phyloP scores from a whole-genome alignment of 2,329 filamentous ascomycete genomes.

The Talaromyces sp. region DNA sequence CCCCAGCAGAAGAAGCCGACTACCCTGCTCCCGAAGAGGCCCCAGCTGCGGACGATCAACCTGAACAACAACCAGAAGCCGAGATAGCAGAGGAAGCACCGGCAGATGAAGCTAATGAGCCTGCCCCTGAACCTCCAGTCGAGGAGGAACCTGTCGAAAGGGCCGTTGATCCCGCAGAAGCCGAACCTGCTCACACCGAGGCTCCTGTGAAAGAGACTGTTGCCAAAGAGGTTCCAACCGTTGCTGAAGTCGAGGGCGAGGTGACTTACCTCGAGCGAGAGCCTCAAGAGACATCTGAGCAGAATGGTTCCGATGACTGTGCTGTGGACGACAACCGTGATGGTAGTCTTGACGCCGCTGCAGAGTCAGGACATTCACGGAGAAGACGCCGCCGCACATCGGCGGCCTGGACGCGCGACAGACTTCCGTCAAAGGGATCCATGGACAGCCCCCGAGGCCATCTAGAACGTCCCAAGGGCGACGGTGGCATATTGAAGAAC shows the following conservation, averaged over 20 bases:
- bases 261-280: slow-evolving; percentile 3
- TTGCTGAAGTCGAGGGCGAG: slow-evolving; percentile 11
- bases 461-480: slow-evolving; percentile 29
- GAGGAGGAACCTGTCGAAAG: slow-evolving; percentile 9
- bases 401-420: slow-evolving; percentile 24
- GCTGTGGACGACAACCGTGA: slow-evolving; percentile 13
- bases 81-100: slow-evolving; percentile 13
- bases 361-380: slow-evolving; percentile 16
- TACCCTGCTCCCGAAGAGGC: slow-evolving; percentile 13
- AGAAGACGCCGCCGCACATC: slow-evolving; percentile 27
- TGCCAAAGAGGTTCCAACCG: slow-evolving; percentile 5
- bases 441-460: slow-evolving; percentile 14
- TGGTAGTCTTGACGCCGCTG: slow-evolving; percentile 4
- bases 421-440: slow-evolving; percentile 32
- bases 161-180: neutral
- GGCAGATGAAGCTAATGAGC: slow-evolving; percentile 10
- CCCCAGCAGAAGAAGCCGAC: slow-evolving; percentile 14
- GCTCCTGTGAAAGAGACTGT: slow-evolving; percentile 13
- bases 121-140: slow-evolving; percentile 13
- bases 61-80: slow-evolving; percentile 9
- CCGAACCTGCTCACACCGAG: slow-evolving; percentile 9
- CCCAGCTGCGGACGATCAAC: slow-evolving; percentile 13
- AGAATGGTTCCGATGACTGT: slow-evolving; percentile 4
- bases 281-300: slow-evolving; percentile 5
- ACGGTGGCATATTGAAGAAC: slow-evolving; percentile 26